These are phyloP conservation scores for Mortierella hygrophila DNA, from an alignment of 192 early-diverging fungal species.

Conservation along the genomic window DNA sequence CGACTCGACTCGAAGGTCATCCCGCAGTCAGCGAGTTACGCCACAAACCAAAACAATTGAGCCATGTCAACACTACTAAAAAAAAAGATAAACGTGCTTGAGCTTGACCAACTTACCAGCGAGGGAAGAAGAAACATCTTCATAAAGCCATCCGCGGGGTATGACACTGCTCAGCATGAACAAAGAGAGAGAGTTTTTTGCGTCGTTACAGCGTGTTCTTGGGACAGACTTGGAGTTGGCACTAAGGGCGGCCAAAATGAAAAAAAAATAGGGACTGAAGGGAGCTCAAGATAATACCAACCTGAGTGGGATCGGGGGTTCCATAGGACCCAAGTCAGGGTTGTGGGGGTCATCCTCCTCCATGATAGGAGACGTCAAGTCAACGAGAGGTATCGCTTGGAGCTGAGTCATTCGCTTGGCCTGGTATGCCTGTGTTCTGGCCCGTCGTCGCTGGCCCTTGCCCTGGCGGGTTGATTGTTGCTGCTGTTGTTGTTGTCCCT, in stretches of 20 bases:
- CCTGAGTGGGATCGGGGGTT: conserved; percentile 47
- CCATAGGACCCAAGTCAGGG: conserved; percentile 10
- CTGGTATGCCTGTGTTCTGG: conserved; percentile 40
- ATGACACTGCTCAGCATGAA: conserved; percentile 52
- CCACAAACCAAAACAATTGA: conserved; percentile 14
- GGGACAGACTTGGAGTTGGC: neutral
- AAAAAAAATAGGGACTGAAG: neutral
- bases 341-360: conserved; percentile 37
- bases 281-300: conserved; percentile 16
- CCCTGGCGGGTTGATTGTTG: conserved; percentile 10
- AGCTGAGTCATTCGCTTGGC: conserved; percentile 35
- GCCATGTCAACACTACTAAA: neutral
- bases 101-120: conserved; percentile 27
- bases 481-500: neutral
- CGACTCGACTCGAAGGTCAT: neutral
- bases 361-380: conserved; percentile 44
- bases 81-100: conserved; percentile 23
- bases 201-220: conserved; percentile 49
- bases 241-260: neutral
- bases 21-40: neutral
- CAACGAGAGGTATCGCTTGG: conserved; percentile 29
- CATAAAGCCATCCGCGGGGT: conserved; percentile 51
- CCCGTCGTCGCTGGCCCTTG: conserved; percentile 35
- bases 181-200: conserved; percentile 28
- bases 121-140: conserved; percentile 34